Evolutionary conservation across 192 early-diverging fungal species (phyloP).

Genomic region (Rhizophagus sp.): DNA sequence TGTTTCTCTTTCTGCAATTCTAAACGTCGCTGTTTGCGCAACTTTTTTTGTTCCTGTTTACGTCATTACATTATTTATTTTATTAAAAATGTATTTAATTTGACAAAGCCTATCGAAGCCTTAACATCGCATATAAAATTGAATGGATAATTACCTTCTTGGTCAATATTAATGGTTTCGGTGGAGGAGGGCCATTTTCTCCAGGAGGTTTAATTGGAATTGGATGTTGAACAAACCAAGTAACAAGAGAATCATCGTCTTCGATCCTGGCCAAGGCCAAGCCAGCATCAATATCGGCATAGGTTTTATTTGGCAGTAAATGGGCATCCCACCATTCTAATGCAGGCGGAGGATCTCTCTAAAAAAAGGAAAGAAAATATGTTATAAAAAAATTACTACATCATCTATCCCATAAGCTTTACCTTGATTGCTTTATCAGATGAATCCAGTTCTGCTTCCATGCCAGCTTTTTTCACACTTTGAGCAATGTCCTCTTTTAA

Average conservation of each 20-base stretch:
- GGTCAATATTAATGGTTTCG: slow-evolving; percentile 76
- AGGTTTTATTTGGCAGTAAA: slow-evolving; percentile 69
- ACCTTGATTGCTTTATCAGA: slow-evolving; percentile 68
- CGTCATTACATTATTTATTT: no score
- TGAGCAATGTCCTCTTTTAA: slow-evolving; percentile 74
- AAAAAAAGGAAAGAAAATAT: background rate
- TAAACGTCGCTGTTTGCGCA: slow-evolving; percentile 82
- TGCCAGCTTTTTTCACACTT: slow-evolving; percentile 70
- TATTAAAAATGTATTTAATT: no score
- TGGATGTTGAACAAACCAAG: slow-evolving; percentile 82
- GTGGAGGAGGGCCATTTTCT: slow-evolving; percentile 56
- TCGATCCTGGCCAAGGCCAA: slow-evolving; percentile 33
- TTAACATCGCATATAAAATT: background rate
- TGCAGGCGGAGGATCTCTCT: slow-evolving; percentile 69
- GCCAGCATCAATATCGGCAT: slow-evolving; percentile 58
- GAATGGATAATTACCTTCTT: slow-evolving; percentile 54
- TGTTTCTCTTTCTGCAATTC: slow-evolving; percentile 91
- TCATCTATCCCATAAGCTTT: background rate
- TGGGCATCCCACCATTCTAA: slow-evolving; percentile 99
- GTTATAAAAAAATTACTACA: background rate
- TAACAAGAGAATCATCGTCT: slow-evolving; percentile 62
- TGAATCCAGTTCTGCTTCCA: slow-evolving; percentile 72
- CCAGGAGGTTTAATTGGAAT: slow-evolving; percentile 78
- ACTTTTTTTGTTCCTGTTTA: slow-evolving; percentile 82
- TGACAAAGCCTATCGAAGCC: no score